These are phyloP conservation scores for Thinopyrum elongatum DNA, from an alignment of 176 grass and related monocot species.

Conservation along the genomic window DNA sequence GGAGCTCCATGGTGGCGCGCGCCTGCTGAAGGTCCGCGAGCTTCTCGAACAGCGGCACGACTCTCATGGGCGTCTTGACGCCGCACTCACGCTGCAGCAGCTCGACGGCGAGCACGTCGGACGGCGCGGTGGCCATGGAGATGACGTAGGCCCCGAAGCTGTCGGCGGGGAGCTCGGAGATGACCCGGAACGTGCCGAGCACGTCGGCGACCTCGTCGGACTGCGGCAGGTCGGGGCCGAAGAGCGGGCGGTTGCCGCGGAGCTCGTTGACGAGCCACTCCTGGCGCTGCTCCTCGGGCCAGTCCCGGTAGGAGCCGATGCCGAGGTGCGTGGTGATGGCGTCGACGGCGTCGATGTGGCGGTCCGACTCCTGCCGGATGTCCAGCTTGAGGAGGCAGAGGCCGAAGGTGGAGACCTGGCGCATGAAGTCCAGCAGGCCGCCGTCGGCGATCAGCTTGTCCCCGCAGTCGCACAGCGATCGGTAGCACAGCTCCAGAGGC, in stretches of 20 bases:
- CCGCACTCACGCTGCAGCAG: constrained; percentile 60
- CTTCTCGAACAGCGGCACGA: constrained; percentile 73
- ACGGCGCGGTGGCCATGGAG: constrained; percentile 69
- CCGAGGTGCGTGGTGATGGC: constrained; percentile 70
- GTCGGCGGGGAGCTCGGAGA: constrained; percentile 66
- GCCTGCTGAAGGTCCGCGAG: constrained; percentile 64
- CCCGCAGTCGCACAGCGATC: constrained; percentile 68
- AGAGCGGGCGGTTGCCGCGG: constrained; percentile 55
- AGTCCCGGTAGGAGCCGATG: constrained; percentile 72
- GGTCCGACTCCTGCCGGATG: constrained; percentile 85
- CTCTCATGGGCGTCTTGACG: constrained; percentile 54
- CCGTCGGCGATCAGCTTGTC: constrained; percentile 68
- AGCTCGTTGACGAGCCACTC: constrained; percentile 79
- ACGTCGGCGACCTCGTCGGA: constrained; percentile 66
- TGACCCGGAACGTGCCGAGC: constrained; percentile 64
- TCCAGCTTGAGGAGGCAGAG: constrained; percentile 71
- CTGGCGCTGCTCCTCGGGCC: constrained; percentile 65
- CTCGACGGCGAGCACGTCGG: constrained; percentile 81
- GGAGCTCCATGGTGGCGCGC: constrained; percentile 47
- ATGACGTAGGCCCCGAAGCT: constrained; percentile 74
- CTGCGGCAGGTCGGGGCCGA: constrained; percentile 50
- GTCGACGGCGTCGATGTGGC: constrained; percentile 62
- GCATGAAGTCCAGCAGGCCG: constrained; percentile 72
- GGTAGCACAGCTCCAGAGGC: constrained; percentile 81
- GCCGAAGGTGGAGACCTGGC: constrained; percentile 75